These are phyloP conservation scores for Euphorbia pulcherrima DNA, from an alignment of 345 rosid genomes.

Conservation along the genomic window DNA sequence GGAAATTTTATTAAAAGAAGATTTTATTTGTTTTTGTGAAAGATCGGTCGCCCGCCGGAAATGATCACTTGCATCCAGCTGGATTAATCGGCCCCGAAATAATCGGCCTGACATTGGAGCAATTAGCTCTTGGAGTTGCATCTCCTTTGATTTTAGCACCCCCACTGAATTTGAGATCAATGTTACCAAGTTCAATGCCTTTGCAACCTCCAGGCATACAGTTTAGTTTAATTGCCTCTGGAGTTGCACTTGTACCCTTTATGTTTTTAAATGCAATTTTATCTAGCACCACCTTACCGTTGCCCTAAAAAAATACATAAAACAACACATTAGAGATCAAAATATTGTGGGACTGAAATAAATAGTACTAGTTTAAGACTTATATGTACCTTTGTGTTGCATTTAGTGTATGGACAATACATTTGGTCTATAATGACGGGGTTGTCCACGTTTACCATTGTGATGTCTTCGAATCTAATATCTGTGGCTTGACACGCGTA, in stretches of 20 bases:
- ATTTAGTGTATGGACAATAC: constrained; percentile 1
- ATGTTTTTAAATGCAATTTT: background rate
- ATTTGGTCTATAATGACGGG: background rate
- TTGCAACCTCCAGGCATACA: background rate
- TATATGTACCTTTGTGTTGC: background rate
- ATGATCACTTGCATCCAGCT: no score
- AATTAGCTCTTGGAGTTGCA: background rate
- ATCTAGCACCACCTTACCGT: background rate
- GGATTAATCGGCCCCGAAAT: background rate
- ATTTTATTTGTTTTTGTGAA: no score
- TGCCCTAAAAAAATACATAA: background rate
- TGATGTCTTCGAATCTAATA: background rate
- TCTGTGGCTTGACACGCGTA: background rate
- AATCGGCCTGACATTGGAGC: background rate
- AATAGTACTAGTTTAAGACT: background rate
- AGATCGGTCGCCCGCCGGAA: no score
- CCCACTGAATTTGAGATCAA: background rate
- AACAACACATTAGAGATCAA: background rate
- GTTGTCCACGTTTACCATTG: background rate
- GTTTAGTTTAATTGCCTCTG: background rate
- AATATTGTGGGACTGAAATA: background rate
- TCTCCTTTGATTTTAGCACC: no score
- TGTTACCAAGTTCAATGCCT: background rate
- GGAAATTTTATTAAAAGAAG: no score
- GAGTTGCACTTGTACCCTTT: no score